phyloP scores from a whole-genome alignment of 2,329 filamentous ascomycete species.

The Colletotrichum cuscutae region DNA sequence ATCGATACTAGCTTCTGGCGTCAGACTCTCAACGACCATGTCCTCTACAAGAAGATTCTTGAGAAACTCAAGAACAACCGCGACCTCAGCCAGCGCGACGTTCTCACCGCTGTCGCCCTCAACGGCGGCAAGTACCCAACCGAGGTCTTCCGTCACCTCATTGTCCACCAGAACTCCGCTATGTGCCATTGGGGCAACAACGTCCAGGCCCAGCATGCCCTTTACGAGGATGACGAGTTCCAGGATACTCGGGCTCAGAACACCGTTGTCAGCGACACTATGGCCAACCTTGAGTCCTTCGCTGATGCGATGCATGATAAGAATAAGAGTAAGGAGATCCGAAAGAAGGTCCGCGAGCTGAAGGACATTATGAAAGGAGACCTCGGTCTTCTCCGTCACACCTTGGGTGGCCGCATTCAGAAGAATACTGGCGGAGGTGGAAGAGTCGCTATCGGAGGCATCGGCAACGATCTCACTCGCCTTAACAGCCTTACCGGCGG shows the following conservation, averaged over 20 bases:
- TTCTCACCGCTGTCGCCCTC: conserved; percentile 25
- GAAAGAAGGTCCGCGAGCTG: conserved; percentile 21
- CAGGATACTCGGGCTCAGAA: background rate
- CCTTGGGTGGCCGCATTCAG: conserved; percentile 7
- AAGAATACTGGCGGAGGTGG: background rate
- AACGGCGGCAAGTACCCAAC: conserved; percentile 28
- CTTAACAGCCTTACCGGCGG: background rate
- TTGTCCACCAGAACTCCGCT: conserved; percentile 21
- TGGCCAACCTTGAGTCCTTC: conserved; percentile 17
- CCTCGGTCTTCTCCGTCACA: background rate
- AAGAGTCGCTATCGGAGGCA: background rate
- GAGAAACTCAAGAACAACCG: conserved; percentile 15
- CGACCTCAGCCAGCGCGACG: conserved; percentile 27
- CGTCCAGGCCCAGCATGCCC: conserved; percentile 8
- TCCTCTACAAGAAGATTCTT: background rate
- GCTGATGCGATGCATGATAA: conserved; percentile 14
- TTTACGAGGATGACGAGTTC: conserved; percentile 23
- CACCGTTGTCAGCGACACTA: background rate
- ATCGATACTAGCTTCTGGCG: conserved; percentile 32
- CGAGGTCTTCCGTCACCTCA: conserved; percentile 25
- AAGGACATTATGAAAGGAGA: conserved; percentile 11
- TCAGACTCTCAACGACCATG: conserved; percentile 3
- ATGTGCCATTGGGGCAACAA: conserved; percentile 24
- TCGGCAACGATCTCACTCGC: background rate
- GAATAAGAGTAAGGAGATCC: conserved; percentile 2